phyloP scores from a whole-genome alignment of 129 eudicot species.

The Glebionis coronaria region DNA sequence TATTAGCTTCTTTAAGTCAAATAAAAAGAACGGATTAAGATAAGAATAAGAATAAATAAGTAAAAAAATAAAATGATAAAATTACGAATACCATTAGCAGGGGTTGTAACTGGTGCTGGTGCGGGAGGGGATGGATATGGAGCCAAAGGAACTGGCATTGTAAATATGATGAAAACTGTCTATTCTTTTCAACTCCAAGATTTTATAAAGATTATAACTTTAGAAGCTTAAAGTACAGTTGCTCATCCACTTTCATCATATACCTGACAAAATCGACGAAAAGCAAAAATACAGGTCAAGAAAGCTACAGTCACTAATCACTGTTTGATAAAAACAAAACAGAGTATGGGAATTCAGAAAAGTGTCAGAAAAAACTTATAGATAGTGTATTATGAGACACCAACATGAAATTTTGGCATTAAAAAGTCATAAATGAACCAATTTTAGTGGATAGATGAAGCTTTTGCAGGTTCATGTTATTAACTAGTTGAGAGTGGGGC shows the following conservation, averaged over 20 bases:
- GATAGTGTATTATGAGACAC: conserved; percentile 12
- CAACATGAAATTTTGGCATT: conserved; percentile 32
- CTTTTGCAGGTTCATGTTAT: conserved; percentile 33
- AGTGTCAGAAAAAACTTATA: conserved; percentile 19
- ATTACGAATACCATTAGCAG: conserved; percentile 54
- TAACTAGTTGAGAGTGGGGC: conserved; percentile 51
- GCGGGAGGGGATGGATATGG: conserved; percentile 74
- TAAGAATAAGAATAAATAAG: not conserved
- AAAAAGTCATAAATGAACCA: conserved; percentile 26
- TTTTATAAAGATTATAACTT: conserved; percentile 37
- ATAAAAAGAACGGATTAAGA: not conserved
- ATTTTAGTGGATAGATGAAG: conserved; percentile 25
- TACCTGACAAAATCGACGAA: conserved; percentile 31
- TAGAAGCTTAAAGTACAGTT: conserved; percentile 23
- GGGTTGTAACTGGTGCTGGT: conserved; percentile 54
- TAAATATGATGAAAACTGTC: conserved; percentile 20
- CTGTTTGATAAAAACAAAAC: conserved; percentile 18
- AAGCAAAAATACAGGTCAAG: conserved; percentile 11
- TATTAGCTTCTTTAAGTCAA: not conserved
- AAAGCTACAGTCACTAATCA: conserved; percentile 32
- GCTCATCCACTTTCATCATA: conserved; percentile 30
- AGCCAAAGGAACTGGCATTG: conserved; percentile 91
- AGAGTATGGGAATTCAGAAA: conserved; percentile 28
- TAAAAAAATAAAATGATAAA: not conserved
- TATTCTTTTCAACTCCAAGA: conserved; percentile 27